Evolutionary conservation across 208 protist species (phyloP), one percentile per base, ranked within the genome.

Genomic region (Crithidia sp.): DNA sequence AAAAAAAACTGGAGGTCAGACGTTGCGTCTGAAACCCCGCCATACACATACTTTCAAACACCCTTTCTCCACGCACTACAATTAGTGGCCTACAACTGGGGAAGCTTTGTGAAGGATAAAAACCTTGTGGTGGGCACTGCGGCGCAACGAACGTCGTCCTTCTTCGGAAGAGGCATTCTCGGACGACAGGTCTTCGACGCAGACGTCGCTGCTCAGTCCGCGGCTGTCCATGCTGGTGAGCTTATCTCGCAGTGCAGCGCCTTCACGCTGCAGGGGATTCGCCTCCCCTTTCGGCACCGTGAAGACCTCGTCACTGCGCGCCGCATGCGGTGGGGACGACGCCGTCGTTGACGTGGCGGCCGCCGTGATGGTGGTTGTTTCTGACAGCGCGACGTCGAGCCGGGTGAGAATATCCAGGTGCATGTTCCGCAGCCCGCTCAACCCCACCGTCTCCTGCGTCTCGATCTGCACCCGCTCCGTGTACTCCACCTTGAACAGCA

Each of bases 401-500:
- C 39, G 5, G 5, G 17, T n/a, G 4, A 36, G 19, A 14, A 37
- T 7, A 16, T 59, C n/a, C 19, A 44, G 4, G 17, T 56, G 16
- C 16, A 4, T 2, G 2, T 40, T 47, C 44, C 41, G n/a, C n/a
- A 62, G 40, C 53, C 12, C n/a, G 7, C 45, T 64, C n/a, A 64
- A 28, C 44, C 39, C 63, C 9, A 41, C 39, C 37, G 28, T n/a
- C 36, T 45, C 49, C 19, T 58, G 63, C 40, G 41, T 50, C 39
- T 55, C 71, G 36, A 71, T 36, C 39, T 45, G 37, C 17, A 37
- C 9, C 7, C 72, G 54, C 39, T 49, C 41, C n/a, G 13, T 2
- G 17, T 37, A 57, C 50, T 77, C 72, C 4, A 53, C 37, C 64
- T 77, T 61, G 49, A 77, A 56, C n/a, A 77, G 64, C 39, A 60